phyloP scores from a whole-genome alignment of 2,329 filamentous ascomycete species.

The Beauveria medogensis region DNA sequence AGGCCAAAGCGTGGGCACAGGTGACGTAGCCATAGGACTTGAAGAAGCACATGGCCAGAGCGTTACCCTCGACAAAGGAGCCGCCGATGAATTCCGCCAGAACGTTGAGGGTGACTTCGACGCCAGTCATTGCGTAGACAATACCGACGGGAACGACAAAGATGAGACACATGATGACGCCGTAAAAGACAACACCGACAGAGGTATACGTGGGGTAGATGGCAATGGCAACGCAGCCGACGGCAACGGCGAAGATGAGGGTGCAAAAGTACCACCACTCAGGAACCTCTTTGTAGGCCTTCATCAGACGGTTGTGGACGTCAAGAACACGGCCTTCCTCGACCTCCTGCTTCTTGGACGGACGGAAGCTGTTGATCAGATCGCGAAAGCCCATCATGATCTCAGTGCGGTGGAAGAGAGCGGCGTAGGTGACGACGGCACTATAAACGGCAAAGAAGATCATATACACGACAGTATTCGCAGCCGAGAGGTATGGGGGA shows the following conservation, averaged over 20 bases:
- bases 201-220: conserved; percentile 34
- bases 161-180: conserved; percentile 30
- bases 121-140: conserved; percentile 36
- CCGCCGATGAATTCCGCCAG: conserved; percentile 36
- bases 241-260: conserved; percentile 25
- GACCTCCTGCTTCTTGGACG: conserved; percentile 16
- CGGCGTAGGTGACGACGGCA: conserved; percentile 21
- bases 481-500: conserved; percentile 27
- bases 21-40: conserved; percentile 29
- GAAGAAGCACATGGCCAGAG: conserved; percentile 26
- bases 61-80: conserved; percentile 27
- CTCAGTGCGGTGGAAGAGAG: conserved; percentile 24
- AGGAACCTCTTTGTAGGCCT: conserved; percentile 25
- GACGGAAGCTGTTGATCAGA: conserved; percentile 17
- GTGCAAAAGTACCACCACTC: conserved; percentile 35
- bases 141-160: conserved; percentile 36
- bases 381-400: conserved; percentile 20
- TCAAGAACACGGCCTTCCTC: conserved; percentile 16
- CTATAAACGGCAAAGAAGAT: conserved; percentile 22
- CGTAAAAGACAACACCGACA: conserved; percentile 32
- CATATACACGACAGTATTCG: conserved; percentile 23
- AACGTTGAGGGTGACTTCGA: conserved; percentile 32
- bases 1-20: conserved; percentile 20
- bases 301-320: conserved; percentile 26
- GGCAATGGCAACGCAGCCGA: conserved; percentile 29